Percentiles rank a stretch among this genome's conserved stretches.
These are phyloP conservation scores for Tulasnella sp. DNA, from an alignment of 768 basidiomycete genomes.

Conservation along the genomic window DNA sequence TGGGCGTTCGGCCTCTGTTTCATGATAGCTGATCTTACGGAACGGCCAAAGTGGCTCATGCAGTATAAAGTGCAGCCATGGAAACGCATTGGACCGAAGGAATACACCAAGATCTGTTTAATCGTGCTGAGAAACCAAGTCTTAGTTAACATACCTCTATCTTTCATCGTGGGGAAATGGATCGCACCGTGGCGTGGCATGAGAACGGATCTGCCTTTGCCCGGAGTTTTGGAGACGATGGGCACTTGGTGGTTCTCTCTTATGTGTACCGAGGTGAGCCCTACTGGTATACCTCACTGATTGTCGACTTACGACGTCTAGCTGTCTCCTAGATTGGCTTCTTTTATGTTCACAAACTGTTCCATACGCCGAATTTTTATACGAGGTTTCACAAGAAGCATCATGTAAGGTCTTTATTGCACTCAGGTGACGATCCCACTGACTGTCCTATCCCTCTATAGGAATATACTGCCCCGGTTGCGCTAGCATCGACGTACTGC, in stretches of 20 bases:
- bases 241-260: constrained; percentile 5
- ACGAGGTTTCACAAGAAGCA: constrained; percentile 13
- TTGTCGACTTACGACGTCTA: neutral
- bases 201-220: constrained; percentile 5
- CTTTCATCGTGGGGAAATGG: neutral
- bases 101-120: constrained; percentile 7
- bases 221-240: constrained; percentile 9
- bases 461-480: constrained; percentile 14
- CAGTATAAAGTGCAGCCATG: constrained; percentile 12
- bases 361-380: constrained; percentile 8
- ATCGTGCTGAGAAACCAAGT: constrained; percentile 3
- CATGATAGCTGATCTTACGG: constrained; percentile 9
- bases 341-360: constrained; percentile 11
- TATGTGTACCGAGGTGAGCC: constrained; percentile 5
- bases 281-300: neutral
- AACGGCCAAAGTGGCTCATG: constrained; percentile 5
- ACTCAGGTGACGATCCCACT: neutral
- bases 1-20: neutral
- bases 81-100: constrained; percentile 2
- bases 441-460: neutral
- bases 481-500: constrained; percentile 8
- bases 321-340: constrained; percentile 14
- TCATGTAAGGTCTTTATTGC: neutral
- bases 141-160: neutral
- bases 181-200: constrained; percentile 6